Conservation (phyloP, 1,139 yeast species). For the Arxiozyma slooffiae region DNA sequence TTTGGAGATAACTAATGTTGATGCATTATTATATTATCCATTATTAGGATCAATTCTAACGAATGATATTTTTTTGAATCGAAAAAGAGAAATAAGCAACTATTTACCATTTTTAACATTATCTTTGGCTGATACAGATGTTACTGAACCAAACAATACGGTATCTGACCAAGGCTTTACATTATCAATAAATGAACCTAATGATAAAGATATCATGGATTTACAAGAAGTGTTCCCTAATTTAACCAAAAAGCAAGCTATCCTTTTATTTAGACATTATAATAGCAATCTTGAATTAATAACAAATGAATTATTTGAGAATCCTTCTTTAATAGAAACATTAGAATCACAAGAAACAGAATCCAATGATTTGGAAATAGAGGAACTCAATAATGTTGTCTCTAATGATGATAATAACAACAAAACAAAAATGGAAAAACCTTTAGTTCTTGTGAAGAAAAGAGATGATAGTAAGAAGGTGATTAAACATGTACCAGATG, state of each 20-base stretch:
- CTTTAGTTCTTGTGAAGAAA: slow-evolving; percentile 11
- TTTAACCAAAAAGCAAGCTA: slow-evolving; percentile 38
- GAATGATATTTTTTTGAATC: slow-evolving; percentile 42
- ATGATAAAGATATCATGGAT: slow-evolving; percentile 35
- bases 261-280: slow-evolving; percentile 39
- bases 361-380: background rate
- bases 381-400: no score
- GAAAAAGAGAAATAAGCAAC: slow-evolving; percentile 31
- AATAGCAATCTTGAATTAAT: slow-evolving; percentile 48
- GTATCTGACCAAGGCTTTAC: background rate
- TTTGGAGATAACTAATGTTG: slow-evolving; percentile 37
- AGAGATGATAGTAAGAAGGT: slow-evolving; percentile 1
- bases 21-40: slow-evolving; percentile 40
- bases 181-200: background rate
- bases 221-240: slow-evolving; percentile 54
- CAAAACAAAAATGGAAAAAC: slow-evolving; percentile 2
- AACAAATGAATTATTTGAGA: slow-evolving; percentile 53
- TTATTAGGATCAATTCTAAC: slow-evolving; percentile 44
- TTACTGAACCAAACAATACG: background rate
- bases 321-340: slow-evolving; percentile 22
- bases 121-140: background rate
- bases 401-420: slow-evolving; percentile 5
- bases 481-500: slow-evolving; percentile 35
- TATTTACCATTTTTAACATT: slow-evolving; percentile 25
- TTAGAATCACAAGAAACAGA: background rate